Evolutionary conservation across 1,139 yeast species (phyloP).

Genomic region (Candida frijolesensis): DNA sequence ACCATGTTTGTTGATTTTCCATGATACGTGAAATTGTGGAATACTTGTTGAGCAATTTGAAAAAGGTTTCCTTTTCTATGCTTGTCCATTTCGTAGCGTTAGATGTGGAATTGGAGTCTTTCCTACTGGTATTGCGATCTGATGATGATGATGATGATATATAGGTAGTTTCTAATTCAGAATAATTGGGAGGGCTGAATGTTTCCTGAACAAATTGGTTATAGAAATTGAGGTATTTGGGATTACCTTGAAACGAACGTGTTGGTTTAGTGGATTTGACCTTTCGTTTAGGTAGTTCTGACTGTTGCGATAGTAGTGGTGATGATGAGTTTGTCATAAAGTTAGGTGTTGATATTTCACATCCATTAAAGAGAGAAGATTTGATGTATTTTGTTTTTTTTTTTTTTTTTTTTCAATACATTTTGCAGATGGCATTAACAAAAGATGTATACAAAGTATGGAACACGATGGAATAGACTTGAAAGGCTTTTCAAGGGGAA

Average conservation of each 20-base stretch:
- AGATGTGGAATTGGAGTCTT: slow-evolving; percentile 2
- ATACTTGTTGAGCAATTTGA: slow-evolving; percentile 40
- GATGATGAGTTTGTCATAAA: neutral
- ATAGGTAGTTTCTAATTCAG: no score
- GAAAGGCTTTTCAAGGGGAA: no score
- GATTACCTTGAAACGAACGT: slow-evolving; percentile 13
- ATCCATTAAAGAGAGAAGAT: no score
- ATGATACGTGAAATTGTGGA: slow-evolving; percentile 35
- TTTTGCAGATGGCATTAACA: neutral
- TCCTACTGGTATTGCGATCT: slow-evolving; percentile 7
- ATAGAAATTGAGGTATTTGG: slow-evolving; percentile 25
- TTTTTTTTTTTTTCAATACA: neutral
- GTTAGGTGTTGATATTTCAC: no score
- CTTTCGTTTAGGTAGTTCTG: neutral
- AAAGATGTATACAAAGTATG: no score
- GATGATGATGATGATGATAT: slow-evolving; percentile 15
- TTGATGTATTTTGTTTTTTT: no score
- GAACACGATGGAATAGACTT: no score
- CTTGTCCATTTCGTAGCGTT: slow-evolving; percentile 26
- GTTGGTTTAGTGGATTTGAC: neutral
- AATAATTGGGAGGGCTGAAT: slow-evolving; percentile 5
- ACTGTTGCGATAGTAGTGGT: neutral
- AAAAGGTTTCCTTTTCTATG: slow-evolving; percentile 25
- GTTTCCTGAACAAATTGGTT: slow-evolving; percentile 22
- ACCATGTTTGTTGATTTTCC: slow-evolving; percentile 33